Evolutionary conservation across 2,329 filamentous ascomycete genomes (phyloP).

Genomic region (Sporothrix curviconia): DNA sequence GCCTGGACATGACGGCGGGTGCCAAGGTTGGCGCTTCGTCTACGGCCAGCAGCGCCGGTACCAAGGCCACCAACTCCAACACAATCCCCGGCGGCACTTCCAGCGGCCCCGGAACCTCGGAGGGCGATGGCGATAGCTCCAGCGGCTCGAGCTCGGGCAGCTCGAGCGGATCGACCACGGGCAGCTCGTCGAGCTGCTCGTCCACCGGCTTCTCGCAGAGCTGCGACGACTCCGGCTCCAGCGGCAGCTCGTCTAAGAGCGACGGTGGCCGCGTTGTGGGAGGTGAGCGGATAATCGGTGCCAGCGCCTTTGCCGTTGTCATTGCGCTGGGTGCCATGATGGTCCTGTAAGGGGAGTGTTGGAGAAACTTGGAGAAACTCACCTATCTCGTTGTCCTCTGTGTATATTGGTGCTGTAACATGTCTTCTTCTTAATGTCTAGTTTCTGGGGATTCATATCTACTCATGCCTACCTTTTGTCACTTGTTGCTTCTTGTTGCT

Average conservation of each 20-base stretch:
- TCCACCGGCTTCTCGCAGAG: constrained; percentile 36
- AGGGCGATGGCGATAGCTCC: constrained; percentile 18
- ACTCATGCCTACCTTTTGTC: neutral
- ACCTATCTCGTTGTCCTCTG: neutral
- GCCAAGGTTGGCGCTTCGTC: constrained; percentile 15
- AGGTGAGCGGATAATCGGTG: constrained; percentile 26
- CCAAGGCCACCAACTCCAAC: constrained; percentile 17
- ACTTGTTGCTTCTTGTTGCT: neutral
- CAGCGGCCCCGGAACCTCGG: constrained; percentile 21
- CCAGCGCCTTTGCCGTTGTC: constrained; percentile 33
- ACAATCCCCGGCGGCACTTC: constrained; percentile 27
- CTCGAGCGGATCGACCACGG: neutral
- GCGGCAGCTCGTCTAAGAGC: constrained; percentile 26
- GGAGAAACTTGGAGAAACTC: too few species aligned
- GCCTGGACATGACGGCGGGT: constrained; percentile 60
- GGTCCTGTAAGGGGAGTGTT: constrained; percentile 23
- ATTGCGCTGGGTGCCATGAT: constrained; percentile 30
- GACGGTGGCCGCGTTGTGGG: constrained; percentile 22
- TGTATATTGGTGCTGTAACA: constrained; percentile 20
- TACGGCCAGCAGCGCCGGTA: constrained; percentile 14
- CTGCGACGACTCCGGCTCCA: constrained; percentile 26
- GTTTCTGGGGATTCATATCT: neutral
- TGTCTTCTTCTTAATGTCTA: neutral
- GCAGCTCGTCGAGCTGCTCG: constrained; percentile 27
- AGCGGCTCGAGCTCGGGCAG: neutral